A percentile compares a stretch with the other conserved stretches of the same genome.
Conservation (phyloP, 2,329 filamentous ascomycete genomes). For the Colletotrichum filicis region DNA sequence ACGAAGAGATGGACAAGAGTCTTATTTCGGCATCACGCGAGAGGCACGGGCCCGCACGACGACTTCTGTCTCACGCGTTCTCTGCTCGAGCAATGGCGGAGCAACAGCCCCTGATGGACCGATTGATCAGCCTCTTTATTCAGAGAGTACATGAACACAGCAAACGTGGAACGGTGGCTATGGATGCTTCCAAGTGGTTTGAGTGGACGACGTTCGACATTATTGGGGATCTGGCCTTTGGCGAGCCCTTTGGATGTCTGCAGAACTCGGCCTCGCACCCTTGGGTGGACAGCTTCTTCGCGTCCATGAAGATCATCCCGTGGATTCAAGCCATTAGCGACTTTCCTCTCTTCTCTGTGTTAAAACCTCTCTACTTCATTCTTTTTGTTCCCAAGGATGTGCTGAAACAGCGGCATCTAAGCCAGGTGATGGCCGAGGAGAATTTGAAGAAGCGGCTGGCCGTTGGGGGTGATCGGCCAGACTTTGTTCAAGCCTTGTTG, state of each 20-base stretch:
- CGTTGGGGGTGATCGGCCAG: background rate
- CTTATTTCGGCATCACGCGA: constrained; percentile 8
- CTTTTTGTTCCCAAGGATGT: background rate
- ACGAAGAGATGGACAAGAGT: background rate
- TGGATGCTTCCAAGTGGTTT: constrained; percentile 19
- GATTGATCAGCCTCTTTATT: constrained; percentile 43
- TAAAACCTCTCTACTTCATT: background rate
- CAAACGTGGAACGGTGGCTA: background rate
- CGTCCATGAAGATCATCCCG: background rate
- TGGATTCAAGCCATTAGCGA: background rate
- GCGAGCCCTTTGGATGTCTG: constrained; percentile 42
- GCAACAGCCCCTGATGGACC: constrained; percentile 42
- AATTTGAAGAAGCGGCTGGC: background rate
- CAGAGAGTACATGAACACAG: constrained; percentile 40
- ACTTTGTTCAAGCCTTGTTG: constrained; percentile 35
- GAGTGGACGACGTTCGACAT: constrained; percentile 43
- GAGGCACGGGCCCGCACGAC: constrained; percentile 37
- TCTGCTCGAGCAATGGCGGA: constrained; percentile 42
- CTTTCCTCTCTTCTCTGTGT: background rate
- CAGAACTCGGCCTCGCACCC: constrained; percentile 38
- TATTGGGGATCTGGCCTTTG: constrained; percentile 43
- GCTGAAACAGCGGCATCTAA: background rate
- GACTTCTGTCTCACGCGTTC: constrained; percentile 43
- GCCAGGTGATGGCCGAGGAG: background rate
- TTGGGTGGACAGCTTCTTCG: constrained; percentile 40